A percentile compares a stretch with the other conserved stretches of the same genome.
Conservation (phyloP, 192 early-diverging fungal species). For the Chytriomyces confervae region DNA sequence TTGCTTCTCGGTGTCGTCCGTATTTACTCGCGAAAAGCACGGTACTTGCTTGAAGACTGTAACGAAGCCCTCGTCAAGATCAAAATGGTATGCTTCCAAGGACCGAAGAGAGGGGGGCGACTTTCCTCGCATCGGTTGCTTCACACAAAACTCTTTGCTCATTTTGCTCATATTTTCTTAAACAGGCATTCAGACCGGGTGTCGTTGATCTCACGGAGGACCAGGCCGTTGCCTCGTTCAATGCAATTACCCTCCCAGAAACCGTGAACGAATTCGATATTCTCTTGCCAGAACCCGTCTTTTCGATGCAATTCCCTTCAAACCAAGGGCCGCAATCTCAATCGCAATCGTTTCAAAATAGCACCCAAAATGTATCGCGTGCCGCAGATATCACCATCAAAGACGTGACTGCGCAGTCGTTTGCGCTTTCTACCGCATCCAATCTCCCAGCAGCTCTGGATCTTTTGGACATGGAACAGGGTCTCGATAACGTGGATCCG, state of each 20-base stretch:
- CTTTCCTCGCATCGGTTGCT: background rate
- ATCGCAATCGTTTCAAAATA: background rate
- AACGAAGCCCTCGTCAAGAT: conserved; percentile 94
- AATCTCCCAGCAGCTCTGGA: background rate
- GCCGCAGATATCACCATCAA: conserved; percentile 75
- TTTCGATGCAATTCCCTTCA: conserved; percentile 39
- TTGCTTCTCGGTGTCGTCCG: conserved; percentile 91
- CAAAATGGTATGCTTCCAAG: conserved; percentile 75
- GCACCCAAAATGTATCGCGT: conserved; percentile 57
- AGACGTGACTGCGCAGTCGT: conserved; percentile 14
- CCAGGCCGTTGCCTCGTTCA: conserved; percentile 69
- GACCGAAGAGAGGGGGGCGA: background rate
- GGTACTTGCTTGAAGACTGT: conserved; percentile 96
- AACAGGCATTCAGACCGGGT: conserved; percentile 77
- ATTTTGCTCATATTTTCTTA: background rate
- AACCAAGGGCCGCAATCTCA: conserved; percentile 5
- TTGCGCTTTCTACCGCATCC: background rate
- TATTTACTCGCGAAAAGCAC: conserved; percentile 96
- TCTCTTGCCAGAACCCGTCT: conserved; percentile 74
- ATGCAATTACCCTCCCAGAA: conserved; percentile 88
- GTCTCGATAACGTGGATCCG: conserved; percentile 31
- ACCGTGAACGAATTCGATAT: conserved; percentile 92
- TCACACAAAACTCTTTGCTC: background rate
- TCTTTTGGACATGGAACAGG: conserved; percentile 26
- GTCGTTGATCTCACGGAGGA: conserved; percentile 86